Evolutionary conservation across 176 grass and related monocot genomes (phyloP), one percentile per base, ranked within the genome.

Genomic region (Tuctoria greenei): DNA sequence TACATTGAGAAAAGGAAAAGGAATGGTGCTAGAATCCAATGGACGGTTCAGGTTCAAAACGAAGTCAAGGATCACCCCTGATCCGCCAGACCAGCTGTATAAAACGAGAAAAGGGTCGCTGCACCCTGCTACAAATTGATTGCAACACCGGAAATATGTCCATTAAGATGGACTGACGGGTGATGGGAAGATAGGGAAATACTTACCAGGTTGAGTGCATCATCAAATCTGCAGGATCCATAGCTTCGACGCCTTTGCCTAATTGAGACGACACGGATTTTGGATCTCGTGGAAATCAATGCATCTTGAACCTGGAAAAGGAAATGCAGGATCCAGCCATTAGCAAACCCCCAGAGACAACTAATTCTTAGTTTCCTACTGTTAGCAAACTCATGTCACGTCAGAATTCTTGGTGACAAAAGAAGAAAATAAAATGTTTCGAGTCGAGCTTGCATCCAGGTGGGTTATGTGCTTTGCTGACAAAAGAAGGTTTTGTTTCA

Each of bases 221-320:
- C 64, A 38, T 81, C 55, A 20, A 23, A 21, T 49, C 9, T 40
- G 38, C 35, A 34, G 72, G 16, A 20, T 69, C 28, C 65, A 51
- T 84, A 64, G 73, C 64, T 36, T 12, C 82, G 74, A 64, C n/a
- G 21, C 6, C 39, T 42, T 61, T 61, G 67, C 85, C 60, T 54
- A 78, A 41, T 67, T 15, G 51, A 69, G 61, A 47, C 52, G 61
- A 44, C 67, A 61, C 41, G 50, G 79, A n/a, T 7, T 57, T 38
- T 25, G 42, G 51, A 46, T 49, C 84, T 66, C 58, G 51, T 40
- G 40, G 23, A 59, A 71, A 74, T 60, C 79, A 73, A 38, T 73
- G 75, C 51, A 64, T 67, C 24, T 10, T 49, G 64, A 73, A 24
- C 21, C 39, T 57, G 45, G 4, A 86, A 80, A 74, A 52, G 16